phyloP scores from a whole-genome alignment of 2,329 filamentous ascomycete genomes.

The Paracorniculantispora psalliotae region DNA sequence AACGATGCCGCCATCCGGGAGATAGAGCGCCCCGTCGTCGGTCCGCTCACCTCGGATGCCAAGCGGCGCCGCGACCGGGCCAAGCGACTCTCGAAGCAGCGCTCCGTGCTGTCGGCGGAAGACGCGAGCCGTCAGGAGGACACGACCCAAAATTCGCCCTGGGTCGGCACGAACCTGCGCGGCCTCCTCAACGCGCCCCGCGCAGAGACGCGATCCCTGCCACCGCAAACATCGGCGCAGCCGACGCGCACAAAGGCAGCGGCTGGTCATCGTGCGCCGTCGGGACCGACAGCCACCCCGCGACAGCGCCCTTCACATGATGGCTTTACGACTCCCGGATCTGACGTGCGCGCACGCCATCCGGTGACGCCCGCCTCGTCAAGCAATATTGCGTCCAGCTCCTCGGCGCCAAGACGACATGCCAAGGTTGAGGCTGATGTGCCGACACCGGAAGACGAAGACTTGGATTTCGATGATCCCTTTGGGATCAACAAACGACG shows the following conservation, averaged over 20 bases:
- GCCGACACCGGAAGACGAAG: background rate
- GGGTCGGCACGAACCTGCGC: constrained; percentile 31
- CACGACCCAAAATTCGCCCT: constrained; percentile 17
- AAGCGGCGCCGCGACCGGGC: constrained; percentile 20
- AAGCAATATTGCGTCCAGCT: background rate
- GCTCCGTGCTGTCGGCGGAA: constrained; percentile 15
- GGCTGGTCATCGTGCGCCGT: constrained; percentile 11
- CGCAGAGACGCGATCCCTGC: constrained; percentile 20
- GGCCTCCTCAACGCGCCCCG: constrained; percentile 40
- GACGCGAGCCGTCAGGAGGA: background rate
- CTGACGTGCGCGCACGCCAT: background rate
- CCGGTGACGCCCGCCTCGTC: background rate
- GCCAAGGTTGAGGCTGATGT: constrained; percentile 3
- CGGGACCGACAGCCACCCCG: background rate
- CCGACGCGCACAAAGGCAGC: constrained; percentile 16
- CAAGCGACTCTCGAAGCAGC: constrained; percentile 23
- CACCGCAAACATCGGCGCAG: background rate
- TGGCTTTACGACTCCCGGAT: background rate
- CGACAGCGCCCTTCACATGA: background rate
- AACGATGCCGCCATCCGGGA: constrained; percentile 48
- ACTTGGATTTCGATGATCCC: constrained; percentile 28
- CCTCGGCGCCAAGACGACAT: constrained; percentile 4
- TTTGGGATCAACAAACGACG: constrained; percentile 31
- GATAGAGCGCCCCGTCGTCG: constrained; percentile 49
- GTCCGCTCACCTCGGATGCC: constrained; percentile 25